Evolutionary conservation across 495 filamentous ascomycete genomes (phyloP), one percentile per base, ranked within the genome.

Genomic region (Penicillium fimorum): DNA sequence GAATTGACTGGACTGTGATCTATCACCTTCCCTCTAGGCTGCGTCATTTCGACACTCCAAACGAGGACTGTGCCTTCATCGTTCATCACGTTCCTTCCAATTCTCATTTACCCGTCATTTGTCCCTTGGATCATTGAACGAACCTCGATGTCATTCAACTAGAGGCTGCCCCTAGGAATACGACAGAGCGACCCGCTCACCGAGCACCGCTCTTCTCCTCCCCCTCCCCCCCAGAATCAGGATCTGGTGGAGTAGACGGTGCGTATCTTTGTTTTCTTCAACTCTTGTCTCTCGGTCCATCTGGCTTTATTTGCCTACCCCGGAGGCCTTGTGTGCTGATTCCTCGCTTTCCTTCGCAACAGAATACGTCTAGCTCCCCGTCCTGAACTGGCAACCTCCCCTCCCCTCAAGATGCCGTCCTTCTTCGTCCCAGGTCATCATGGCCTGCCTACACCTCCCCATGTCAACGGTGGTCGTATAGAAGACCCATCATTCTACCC

Each of bases 201-300:
- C 62, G 72, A 76, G 71, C 73, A 69, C 62, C 69, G 69, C 72
- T 74, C 73, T 69, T 65, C 57, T 50, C 35, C 41, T 30, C 27
- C 12, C 22, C 18, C 11, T 50, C 53, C 48, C 33, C 52, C 58
- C 71, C 72, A 73, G 73, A 63, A 65, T 77, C 70, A 75, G 72
- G 73, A 59, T 65, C 56, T 68, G 65, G 68, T 56, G 76, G 71
- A 74, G 70, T 77, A 72, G 76, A 79, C 76, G 74, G 76, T 79
- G 73, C 67, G 76, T 73, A 53, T 64, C 58, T 50, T n/a, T n/a
- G 43, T 53, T 55, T 40, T 50, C 52, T 53, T 47, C 44, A 47
- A 47, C 46, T 54, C 50, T 51, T 57, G 55, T 49, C 46, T 25
- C 58, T 47, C 25, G 30, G 57, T 52, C 44, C 47, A 45, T 51